A percentile compares a stretch with the other conserved stretches of the same genome.
Conservation (phyloP, 2,329 filamentous ascomycete genomes). For the Periconia macrospinosa region DNA sequence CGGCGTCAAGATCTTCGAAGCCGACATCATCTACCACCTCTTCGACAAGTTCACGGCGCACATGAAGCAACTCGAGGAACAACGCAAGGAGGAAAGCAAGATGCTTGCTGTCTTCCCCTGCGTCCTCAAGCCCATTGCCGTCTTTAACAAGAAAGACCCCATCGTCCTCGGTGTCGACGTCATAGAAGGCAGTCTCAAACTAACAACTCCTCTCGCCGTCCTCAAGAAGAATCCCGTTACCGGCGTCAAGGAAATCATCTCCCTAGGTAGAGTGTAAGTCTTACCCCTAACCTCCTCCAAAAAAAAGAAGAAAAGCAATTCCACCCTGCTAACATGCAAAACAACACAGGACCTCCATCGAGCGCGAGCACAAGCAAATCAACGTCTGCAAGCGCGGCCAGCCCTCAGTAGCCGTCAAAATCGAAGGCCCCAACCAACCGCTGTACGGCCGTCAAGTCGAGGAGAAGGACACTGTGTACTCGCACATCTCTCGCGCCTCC, state of each 20-base stretch:
- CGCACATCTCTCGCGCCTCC: conserved; percentile 78
- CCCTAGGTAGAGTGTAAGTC: conserved; percentile 89
- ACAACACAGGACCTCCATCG: conserved; percentile 81
- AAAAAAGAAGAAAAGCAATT: background rate
- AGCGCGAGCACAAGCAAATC: conserved; percentile 96
- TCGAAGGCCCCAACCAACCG: conserved; percentile 91
- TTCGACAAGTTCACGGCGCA: conserved; percentile 97
- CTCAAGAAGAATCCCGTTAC: conserved; percentile 81
- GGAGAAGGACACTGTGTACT: conserved; percentile 86
- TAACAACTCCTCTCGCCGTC: conserved; percentile 87
- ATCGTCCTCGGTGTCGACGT: conserved; percentile 97
- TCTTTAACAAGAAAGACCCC: conserved; percentile 97
- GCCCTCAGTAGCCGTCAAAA: conserved; percentile 97
- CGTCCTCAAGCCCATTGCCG: conserved; percentile 82
- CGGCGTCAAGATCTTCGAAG: conserved; percentile 96
- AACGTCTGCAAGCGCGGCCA: conserved; percentile 91
- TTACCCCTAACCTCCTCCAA: background rate
- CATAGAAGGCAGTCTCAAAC: conserved; percentile 79
- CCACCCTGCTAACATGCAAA: background rate
- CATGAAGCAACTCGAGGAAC: conserved; percentile 82
- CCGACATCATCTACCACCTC: conserved; percentile 98
- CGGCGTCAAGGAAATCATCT: conserved; percentile 79
- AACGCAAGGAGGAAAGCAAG: conserved; percentile 96
- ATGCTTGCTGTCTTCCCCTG: conserved; percentile 96
- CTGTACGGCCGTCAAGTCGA: conserved; percentile 94